A percentile compares a stretch with the other conserved stretches of the same genome.
Evolutionary conservation across 306 rosid species (phyloP).

Genomic region (Cyamopsis tetragonoloba): DNA sequence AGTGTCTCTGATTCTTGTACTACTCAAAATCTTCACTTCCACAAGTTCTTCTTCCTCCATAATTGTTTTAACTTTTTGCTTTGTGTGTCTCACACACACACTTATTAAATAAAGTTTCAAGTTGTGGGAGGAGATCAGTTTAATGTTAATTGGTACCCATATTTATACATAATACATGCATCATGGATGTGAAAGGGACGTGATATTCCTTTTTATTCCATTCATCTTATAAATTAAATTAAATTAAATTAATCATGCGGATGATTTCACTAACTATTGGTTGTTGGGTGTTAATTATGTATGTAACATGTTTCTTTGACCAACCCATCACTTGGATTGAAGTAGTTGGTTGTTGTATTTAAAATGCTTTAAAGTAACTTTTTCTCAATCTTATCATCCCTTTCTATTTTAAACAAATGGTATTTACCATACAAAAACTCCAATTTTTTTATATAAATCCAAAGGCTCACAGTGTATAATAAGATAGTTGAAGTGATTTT

Average conservation of each 20-base stretch:
- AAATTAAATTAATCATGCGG: not conserved
- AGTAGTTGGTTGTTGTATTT: no score
- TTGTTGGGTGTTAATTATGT: not conserved
- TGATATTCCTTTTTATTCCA: not conserved
- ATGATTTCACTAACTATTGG: not conserved
- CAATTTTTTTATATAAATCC: no score
- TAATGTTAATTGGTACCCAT: not conserved
- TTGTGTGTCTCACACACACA: not conserved
- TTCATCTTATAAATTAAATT: not conserved
- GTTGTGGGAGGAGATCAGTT: no score
- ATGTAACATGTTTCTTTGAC: not conserved
- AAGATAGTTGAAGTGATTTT: no score
- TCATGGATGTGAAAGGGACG: not conserved
- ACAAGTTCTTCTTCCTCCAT: slow-evolving; percentile 33
- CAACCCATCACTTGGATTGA: not conserved
- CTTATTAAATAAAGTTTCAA: not conserved
- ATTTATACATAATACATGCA: not conserved
- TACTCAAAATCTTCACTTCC: slow-evolving; percentile 27
- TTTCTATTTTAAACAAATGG: no score
- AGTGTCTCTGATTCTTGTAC: slow-evolving; percentile 10
- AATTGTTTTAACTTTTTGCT: not conserved
- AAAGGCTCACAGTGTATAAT: no score
- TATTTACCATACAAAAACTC: no score
- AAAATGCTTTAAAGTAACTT: no score
- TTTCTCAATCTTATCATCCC: no score